Conservation (phyloP, 208 protist genomes). For the Porcisia deanei region DNA sequence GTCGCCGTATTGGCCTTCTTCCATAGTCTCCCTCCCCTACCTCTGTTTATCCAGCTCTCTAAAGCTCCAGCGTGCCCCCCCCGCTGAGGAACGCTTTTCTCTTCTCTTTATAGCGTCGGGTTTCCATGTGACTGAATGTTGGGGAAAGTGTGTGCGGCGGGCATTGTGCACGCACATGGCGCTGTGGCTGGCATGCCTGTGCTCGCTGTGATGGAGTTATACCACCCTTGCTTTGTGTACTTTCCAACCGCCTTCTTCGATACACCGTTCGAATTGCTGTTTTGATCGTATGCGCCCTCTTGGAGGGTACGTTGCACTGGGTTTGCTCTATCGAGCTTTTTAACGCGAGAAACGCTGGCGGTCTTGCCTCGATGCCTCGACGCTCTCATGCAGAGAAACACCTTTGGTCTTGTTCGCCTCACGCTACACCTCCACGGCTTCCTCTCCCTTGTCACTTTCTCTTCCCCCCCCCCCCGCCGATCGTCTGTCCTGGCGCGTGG, state of each 20-base stretch:
- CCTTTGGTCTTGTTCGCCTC: background rate
- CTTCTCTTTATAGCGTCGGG: background rate
- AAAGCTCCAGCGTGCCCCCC: background rate
- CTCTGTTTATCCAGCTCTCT: background rate
- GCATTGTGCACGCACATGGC: background rate
- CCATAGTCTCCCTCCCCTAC: background rate
- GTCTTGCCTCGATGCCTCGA: no score
- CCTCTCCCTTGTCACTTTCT: no score
- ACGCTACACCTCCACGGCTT: background rate
- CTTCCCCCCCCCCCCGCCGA: background rate
- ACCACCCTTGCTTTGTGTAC: slow-evolving; percentile 5
- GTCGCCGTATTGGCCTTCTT: background rate
- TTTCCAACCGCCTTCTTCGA: background rate
- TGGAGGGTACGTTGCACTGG: no score
- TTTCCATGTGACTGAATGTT: background rate
- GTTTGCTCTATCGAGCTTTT: no score
- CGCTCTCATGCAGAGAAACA: background rate
- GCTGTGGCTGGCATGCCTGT: background rate
- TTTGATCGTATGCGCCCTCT: no score
- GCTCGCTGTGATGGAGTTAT: background rate
- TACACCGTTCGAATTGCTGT: background rate
- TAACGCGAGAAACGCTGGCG: no score
- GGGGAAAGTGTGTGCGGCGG: background rate
- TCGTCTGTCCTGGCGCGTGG: background rate
- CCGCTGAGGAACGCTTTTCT: background rate